Percentiles rank a stretch among this genome's conserved stretches.
Evolutionary conservation across 1,284 basidiomycete species (phyloP).

Genomic region (Coniferiporia sulphurascens): DNA sequence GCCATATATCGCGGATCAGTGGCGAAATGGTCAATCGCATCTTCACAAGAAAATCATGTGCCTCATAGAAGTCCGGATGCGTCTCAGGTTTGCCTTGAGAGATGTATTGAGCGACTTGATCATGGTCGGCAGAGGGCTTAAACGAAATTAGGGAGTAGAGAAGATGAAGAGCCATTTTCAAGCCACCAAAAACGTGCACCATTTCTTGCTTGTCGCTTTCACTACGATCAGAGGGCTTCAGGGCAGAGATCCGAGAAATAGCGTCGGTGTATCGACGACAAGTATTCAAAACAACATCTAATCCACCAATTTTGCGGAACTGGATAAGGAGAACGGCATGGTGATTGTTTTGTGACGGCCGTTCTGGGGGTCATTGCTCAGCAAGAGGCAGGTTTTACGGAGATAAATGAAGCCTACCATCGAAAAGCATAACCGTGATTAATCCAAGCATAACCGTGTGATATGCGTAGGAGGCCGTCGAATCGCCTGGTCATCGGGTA

Average conservation of each 20-base stretch:
- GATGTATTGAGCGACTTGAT: constrained; percentile 71
- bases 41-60: constrained; percentile 81
- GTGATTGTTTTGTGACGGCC: constrained; percentile 66
- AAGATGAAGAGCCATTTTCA: constrained; percentile 80
- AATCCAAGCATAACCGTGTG: constrained; percentile 78
- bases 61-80: constrained; percentile 75
- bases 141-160: constrained; percentile 75
- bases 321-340: constrained; percentile 79
- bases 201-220: constrained; percentile 58
- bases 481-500: constrained; percentile 40
- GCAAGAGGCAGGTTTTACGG: not conserved
- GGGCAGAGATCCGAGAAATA: constrained; percentile 48
- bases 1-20: constrained; percentile 71
- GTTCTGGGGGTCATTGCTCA: constrained; percentile 44
- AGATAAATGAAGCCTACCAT: constrained; percentile 51
- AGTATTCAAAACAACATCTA: constrained; percentile 63
- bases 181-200: constrained; percentile 71
- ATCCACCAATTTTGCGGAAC: constrained; percentile 70
- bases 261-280: constrained; percentile 53
- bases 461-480: constrained; percentile 54
- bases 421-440: constrained; percentile 72
- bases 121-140: constrained; percentile 79
- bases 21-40: constrained; percentile 74
- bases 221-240: constrained; percentile 50
- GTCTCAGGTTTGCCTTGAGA: constrained; percentile 77